Evolutionary conservation across 139 green algal genomes (phyloP).

Genomic region (Chlamydomonas schloesseri): DNA sequence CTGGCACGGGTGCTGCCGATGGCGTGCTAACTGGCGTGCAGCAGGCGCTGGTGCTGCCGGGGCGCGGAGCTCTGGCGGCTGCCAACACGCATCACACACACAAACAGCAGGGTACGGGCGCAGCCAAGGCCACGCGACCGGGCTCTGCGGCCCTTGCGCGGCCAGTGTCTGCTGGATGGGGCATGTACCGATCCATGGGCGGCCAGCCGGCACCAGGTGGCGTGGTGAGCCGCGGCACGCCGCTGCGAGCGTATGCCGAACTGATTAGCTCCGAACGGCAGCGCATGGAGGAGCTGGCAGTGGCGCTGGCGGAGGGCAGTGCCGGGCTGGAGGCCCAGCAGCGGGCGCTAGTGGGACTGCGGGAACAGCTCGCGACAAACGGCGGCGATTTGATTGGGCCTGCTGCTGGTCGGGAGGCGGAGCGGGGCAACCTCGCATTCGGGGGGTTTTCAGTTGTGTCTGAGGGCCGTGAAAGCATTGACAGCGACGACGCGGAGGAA

Average conservation of each 20-base stretch:
- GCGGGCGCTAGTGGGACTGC: slow-evolving; percentile 5
- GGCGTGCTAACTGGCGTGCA: no score
- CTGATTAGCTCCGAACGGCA: slow-evolving; percentile 9
- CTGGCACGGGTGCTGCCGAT: background rate
- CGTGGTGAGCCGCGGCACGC: background rate
- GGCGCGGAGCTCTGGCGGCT: no score
- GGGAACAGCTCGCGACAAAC: background rate
- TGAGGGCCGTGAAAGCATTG: background rate
- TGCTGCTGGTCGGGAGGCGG: background rate
- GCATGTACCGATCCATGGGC: background rate
- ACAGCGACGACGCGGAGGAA: no score
- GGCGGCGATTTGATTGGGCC: background rate
- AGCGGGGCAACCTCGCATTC: background rate
- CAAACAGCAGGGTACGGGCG: no score
- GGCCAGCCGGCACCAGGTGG: background rate
- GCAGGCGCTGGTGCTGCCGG: background rate
- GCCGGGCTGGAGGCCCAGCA: slow-evolving; percentile 5
- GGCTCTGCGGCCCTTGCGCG: background rate
- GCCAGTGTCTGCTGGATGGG: background rate
- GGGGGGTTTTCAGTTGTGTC: background rate
- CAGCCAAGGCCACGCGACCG: background rate
- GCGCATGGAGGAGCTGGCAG: slow-evolving; percentile 23
- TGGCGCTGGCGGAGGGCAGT: background rate
- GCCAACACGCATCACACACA: no score
- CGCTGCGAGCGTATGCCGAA: background rate